phyloP scores from a whole-genome alignment of 1,284 basidiomycete genomes.

The Cerrena zonata region DNA sequence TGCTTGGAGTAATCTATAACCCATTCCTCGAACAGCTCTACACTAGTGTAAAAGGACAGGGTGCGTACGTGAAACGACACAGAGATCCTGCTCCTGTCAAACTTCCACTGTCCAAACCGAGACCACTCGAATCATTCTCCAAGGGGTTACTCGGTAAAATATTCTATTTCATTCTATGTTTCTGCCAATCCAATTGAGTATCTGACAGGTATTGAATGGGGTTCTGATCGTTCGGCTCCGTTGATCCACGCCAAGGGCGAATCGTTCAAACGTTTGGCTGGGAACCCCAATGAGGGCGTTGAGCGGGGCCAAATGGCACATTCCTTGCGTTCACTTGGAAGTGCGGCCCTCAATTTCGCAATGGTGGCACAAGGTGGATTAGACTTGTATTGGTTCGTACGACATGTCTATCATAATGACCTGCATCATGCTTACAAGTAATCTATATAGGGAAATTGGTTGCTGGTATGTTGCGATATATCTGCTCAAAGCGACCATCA shows the following conservation, averaged over 20 bases:
- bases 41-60: constrained; percentile 73
- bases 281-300: constrained; percentile 60
- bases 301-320: constrained; percentile 82
- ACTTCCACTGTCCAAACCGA: constrained; percentile 64
- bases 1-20: constrained; percentile 88
- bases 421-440: neutral
- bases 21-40: constrained; percentile 87
- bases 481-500: neutral
- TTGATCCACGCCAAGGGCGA: constrained; percentile 62
- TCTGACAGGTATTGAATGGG: constrained; percentile 83
- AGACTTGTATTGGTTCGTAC: constrained; percentile 74
- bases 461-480: constrained; percentile 53
- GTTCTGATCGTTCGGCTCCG: constrained; percentile 67
- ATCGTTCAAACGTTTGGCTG: constrained; percentile 75
- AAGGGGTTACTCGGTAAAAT: constrained; percentile 81
- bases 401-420: no score
- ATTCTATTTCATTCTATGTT: no score
- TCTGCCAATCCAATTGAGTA: no score
- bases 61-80: constrained; percentile 67
- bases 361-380: constrained; percentile 80
- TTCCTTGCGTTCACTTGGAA: constrained; percentile 78
- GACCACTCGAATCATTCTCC: constrained; percentile 68
- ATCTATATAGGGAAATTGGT: constrained; percentile 73
- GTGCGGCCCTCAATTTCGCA: constrained; percentile 79
- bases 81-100: constrained; percentile 49